A percentile compares a stretch with the other conserved stretches of the same genome.
phyloP scores from a whole-genome alignment of 139 green algal genomes.

The Tetradesmus obliquus region DNA sequence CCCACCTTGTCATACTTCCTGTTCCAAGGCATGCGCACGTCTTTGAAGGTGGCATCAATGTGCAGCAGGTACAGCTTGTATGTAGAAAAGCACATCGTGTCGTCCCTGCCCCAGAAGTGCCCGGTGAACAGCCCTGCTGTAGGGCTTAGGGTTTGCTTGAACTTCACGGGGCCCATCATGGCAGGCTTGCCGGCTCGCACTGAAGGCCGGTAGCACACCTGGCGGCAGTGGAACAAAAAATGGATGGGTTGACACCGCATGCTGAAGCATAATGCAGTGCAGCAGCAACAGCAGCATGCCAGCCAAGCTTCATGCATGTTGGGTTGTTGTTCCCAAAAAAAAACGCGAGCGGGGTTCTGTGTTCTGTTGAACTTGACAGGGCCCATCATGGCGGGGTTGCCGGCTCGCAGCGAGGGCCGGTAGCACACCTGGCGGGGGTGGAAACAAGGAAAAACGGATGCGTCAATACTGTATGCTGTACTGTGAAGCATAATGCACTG shows the following conservation, averaged over 20 bases:
- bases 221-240: background rate
- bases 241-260: background rate
- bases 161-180: conserved; percentile 30
- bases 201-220: conserved; percentile 19
- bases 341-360: background rate
- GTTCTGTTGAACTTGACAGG: background rate
- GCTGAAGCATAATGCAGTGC: no score
- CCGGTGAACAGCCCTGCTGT: conserved; percentile 13
- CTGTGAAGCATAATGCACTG: no score
- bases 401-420: background rate
- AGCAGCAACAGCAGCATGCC: background rate
- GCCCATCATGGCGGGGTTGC: conserved; percentile 18
- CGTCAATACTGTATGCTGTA: background rate
- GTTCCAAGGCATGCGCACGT: conserved; percentile 4
- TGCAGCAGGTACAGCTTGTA: conserved; percentile 40
- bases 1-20: conserved; percentile 37
- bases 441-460: background rate
- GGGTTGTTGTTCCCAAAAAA: background rate
- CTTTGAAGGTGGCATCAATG: conserved; percentile 6
- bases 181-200: background rate
- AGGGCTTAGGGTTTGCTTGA: conserved; percentile 8
- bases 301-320: background rate
- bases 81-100: conserved; percentile 32
- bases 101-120: conserved; percentile 17
- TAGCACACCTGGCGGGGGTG: background rate